Base-by-base conservation (phyloP, 2,329 filamentous ascomycete species). In the Aspergillus pseudotamarii region DNA sequence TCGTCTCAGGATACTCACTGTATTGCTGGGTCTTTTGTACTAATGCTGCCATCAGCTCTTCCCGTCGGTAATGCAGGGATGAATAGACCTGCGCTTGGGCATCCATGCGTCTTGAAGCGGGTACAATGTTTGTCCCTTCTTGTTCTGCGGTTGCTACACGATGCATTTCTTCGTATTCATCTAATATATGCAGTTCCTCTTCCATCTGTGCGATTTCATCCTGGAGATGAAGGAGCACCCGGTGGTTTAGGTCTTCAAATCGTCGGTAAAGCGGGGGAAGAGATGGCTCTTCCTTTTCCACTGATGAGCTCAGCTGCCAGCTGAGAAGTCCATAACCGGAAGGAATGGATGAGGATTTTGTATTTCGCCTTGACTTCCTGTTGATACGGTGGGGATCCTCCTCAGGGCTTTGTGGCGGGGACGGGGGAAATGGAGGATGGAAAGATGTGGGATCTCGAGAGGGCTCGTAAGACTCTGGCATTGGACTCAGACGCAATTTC, bases 121-220 rank as follows among this genome's bases (percentile, higher is more conserved):
- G 74, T 34, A 75, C 64, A 0, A 69, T 65, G 50, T 72, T 74
- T 4, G 64, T 74, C 60, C 72, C 76, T 66, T 73, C 73, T 60
- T 72, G 74, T 62, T 72, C 75, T 46, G 70, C 75, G 58, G 72
- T 72, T 38, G 68, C 68, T 55, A 71, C 64, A 46, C 73, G 73
- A 58, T 78, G 75, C 65, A 76, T 76, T 63, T 76, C 75, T 57
- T 86, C 83, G 48, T 82, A 81, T 65, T 86, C 83, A 61, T 97
- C 94, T 1, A 95, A 78, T 0, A 83, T 81, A 21, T 87, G 85
- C 1, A 97, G 84, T 62, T 94, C 88, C 71, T 93, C 89, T 76
- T 97, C 93, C 43, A 96, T 82, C 70, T 94, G 90, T 34, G 84
- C 83, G 21, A 97, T 86, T 75, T 96, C 92, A 72, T 96, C 93